A percentile compares a stretch with the other conserved stretches of the same genome.
Conservation (phyloP, 768 basidiomycete genomes). For the Auricularia sp. region DNA sequence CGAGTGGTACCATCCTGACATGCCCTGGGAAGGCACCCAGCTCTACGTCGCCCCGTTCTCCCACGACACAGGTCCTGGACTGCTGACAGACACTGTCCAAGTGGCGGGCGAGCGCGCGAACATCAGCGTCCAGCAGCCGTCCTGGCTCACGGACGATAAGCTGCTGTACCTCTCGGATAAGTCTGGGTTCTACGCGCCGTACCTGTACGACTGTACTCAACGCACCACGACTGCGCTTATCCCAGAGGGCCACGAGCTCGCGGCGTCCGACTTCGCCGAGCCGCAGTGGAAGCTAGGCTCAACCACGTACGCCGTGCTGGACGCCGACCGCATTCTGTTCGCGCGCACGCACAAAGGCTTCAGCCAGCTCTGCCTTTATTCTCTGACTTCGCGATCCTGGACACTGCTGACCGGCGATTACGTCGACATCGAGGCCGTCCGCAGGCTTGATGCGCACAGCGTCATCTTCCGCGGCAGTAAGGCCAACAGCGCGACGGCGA, state of each 20-base stretch:
- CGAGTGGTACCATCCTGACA: conserved; percentile 45
- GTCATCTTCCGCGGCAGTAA: conserved; percentile 38
- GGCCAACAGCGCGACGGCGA: conserved; percentile 25
- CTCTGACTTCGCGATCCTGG: conserved; percentile 19
- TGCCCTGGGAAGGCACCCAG: conserved; percentile 62
- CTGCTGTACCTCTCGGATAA: conserved; percentile 58
- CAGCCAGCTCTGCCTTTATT: conserved; percentile 19
- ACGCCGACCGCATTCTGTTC: conserved; percentile 1
- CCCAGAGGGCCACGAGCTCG: conserved; percentile 28
- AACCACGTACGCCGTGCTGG: conserved; percentile 33
- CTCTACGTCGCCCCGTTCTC: conserved; percentile 37
- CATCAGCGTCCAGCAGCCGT: conserved; percentile 31
- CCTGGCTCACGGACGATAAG: conserved; percentile 45
- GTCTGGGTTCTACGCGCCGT: conserved; percentile 62
- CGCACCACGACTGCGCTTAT: conserved; percentile 27
- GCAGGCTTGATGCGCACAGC: conserved; percentile 22
- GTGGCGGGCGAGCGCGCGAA: conserved; percentile 44
- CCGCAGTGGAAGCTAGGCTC: conserved; percentile 48
- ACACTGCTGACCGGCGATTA: conserved; percentile 31
- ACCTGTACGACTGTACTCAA: conserved; percentile 33
- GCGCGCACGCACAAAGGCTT: conserved; percentile 2
- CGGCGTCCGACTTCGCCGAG: conserved; percentile 36
- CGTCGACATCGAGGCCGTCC: conserved; percentile 31
- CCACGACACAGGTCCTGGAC: conserved; percentile 9
- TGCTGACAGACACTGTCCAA: conserved; percentile 26